Evolutionary conservation across 306 rosid genomes (phyloP).

Genomic region (Malus fusca): DNA sequence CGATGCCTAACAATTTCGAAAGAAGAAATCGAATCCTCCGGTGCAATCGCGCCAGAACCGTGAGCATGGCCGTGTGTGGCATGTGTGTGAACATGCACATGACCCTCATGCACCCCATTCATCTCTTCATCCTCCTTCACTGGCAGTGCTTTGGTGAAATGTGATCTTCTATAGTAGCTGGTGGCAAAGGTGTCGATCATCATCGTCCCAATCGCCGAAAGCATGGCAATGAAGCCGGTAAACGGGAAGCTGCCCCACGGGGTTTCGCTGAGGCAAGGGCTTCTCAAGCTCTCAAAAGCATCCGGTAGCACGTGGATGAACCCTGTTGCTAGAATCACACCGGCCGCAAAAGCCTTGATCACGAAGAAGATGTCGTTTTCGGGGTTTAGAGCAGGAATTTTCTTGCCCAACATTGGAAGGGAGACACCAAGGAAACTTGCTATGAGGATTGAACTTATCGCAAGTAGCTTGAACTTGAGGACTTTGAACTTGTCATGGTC

Average conservation of each 20-base stretch:
- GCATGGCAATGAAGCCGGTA: conserved; percentile 55
- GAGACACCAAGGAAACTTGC: conserved; percentile 44
- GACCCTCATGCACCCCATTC: conserved; percentile 45
- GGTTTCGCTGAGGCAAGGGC: conserved; percentile 35
- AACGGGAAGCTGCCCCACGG: conserved; percentile 66
- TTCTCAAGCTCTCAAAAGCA: conserved; percentile 40
- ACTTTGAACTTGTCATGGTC: conserved; percentile 26
- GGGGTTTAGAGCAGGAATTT: conserved; percentile 20
- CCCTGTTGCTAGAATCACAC: conserved; percentile 66
- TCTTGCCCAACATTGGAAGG: conserved; percentile 42
- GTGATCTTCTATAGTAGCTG: conserved; percentile 36
- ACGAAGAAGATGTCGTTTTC: conserved; percentile 38
- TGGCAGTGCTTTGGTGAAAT: conserved; percentile 24
- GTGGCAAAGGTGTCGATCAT: conserved; percentile 49
- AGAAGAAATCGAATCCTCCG: conserved; percentile 10
- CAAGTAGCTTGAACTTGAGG: conserved; percentile 40
- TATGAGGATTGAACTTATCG: conserved; percentile 35
- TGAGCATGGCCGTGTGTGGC: conserved; percentile 94
- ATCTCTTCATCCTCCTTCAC: conserved; percentile 22
- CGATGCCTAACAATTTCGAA: conserved; percentile 53
- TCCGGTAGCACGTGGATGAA: conserved; percentile 61
- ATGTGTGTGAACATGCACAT: conserved; percentile 87
- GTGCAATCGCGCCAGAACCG: conserved; percentile 31
- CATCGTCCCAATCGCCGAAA: conserved; percentile 46
- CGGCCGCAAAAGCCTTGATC: conserved; percentile 61